Evolutionary conservation across 495 filamentous ascomycete genomes (phyloP), one percentile per base, ranked within the genome.

Genomic region (Tuber brumale): DNA sequence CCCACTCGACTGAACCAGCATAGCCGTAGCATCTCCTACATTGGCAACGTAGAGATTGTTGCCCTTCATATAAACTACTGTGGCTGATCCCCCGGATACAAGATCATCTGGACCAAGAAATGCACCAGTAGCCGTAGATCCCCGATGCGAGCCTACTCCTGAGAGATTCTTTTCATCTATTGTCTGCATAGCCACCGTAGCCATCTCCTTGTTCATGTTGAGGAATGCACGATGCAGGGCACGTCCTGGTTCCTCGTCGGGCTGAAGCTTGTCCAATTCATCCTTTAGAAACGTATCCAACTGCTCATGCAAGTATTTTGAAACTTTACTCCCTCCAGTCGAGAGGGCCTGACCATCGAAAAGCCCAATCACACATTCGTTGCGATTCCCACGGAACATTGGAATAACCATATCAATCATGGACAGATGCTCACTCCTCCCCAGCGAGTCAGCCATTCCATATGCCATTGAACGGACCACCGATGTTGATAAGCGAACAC

Each of bases 361-460:
- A 86, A 99, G 89, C 3, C 95, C 95, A 51, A 98, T 85, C 51
- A 99, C 86, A 21, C 91, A 95, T 83, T 98, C 94, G 72, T 93
- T 90, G 76, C 97, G 93, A 71, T 92, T 92, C n/a, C 93, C 94
- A 81, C 93, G 92, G 83, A 97, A 92, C 39, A 92, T 90, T 1
- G 96, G 96, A 44, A 98, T 92, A 61, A 98, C 94, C 86, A 99
- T 92, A 84, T 99, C 95, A 69, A 98, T 92, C n/a, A 94, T 97
- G 16, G 96, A 97, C 10, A 99, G 84, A 84, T 99, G 95, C 81
- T 98, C 94, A 80, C 93, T 94, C 79, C 88, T 91, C 23, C 95
- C 95, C 4, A 99, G 86, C n/a, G 91, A 94, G 84, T 99, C 95
- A 51, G 95, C 95, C 96, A 99, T 97, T 69, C 95, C 95, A 83